phyloP scores from a whole-genome alignment of 257 asterid species.

The Nyctanthes arbortristis region DNA sequence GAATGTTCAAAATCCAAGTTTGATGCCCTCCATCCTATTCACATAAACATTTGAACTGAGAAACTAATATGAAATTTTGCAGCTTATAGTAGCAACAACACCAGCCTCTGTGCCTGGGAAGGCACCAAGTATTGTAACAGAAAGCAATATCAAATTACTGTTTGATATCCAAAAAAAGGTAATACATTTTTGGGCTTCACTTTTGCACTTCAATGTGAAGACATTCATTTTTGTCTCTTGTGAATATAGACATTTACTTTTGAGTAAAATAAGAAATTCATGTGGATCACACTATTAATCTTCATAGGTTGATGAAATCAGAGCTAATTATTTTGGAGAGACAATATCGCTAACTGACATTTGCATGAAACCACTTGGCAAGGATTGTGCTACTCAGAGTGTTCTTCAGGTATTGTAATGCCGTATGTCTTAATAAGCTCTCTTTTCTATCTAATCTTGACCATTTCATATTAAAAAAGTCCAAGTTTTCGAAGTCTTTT shows the following conservation, averaged over 20 bases:
- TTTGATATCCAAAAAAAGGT: conserved; percentile 93
- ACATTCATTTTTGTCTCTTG: conserved; percentile 10
- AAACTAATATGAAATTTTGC: conserved; percentile 41
- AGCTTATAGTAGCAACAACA: conserved; percentile 86
- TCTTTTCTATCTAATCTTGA: neutral
- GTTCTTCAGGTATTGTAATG: conserved; percentile 74
- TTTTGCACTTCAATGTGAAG: conserved; percentile 1
- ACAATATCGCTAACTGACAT: conserved; percentile 82
- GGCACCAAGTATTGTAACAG: conserved; percentile 79
- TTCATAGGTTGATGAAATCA: conserved; percentile 82
- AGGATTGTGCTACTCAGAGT: conserved; percentile 95
- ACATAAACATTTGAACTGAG: conserved; percentile 1
- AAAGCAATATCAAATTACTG: conserved; percentile 77
- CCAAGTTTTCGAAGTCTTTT: neutral
- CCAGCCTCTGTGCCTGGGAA: conserved; percentile 65
- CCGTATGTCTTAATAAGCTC: neutral
- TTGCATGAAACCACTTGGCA: conserved; percentile 98
- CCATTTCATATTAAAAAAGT: neutral
- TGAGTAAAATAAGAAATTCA: conserved; percentile 6
- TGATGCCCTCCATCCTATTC: neutral
- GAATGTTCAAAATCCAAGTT: neutral
- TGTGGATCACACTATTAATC: conserved; percentile 21
- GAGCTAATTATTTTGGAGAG: conserved; percentile 78
- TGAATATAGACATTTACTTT: neutral
- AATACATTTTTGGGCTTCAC: conserved; percentile 9